These are phyloP conservation scores for Solanum boliviense DNA, from an alignment of 257 asterid species.

Conservation along the genomic window DNA sequence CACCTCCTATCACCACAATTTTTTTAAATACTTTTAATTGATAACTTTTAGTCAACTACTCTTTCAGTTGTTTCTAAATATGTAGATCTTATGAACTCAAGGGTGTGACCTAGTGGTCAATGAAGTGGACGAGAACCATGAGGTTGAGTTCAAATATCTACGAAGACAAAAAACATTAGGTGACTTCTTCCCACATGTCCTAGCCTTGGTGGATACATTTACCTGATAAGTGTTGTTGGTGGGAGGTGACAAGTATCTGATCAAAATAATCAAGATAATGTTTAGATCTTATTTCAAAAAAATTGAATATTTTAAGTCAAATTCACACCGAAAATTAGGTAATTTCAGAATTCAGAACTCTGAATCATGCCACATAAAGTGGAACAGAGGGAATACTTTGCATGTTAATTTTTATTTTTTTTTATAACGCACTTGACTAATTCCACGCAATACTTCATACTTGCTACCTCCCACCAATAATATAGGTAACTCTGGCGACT, in stretches of 20 bases:
- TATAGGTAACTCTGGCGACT: accelerated
- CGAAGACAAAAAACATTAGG: not conserved
- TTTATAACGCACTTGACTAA: not conserved
- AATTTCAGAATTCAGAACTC: not conserved
- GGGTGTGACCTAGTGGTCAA: not conserved
- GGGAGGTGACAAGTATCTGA: not conserved
- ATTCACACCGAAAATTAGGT: not conserved
- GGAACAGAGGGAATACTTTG: not conserved
- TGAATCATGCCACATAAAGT: not conserved
- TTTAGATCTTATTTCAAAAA: not conserved
- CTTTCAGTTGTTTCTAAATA: not conserved
- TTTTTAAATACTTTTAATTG: not conserved
- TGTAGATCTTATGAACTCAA: not conserved
- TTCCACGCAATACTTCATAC: no score
- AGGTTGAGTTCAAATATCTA: not conserved
- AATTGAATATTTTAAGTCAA: not conserved
- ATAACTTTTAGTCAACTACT: not conserved
- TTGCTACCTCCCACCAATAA: not conserved
- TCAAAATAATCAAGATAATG: not conserved
- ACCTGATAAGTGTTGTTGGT: not conserved
- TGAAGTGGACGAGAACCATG: not conserved
- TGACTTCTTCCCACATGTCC: not conserved
- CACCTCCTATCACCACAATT: not conserved
- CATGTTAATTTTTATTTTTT: not conserved
- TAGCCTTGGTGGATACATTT: not conserved